phyloP scores from a whole-genome alignment of 345 rosid species.

The Zanthoxylum bungeanum region DNA sequence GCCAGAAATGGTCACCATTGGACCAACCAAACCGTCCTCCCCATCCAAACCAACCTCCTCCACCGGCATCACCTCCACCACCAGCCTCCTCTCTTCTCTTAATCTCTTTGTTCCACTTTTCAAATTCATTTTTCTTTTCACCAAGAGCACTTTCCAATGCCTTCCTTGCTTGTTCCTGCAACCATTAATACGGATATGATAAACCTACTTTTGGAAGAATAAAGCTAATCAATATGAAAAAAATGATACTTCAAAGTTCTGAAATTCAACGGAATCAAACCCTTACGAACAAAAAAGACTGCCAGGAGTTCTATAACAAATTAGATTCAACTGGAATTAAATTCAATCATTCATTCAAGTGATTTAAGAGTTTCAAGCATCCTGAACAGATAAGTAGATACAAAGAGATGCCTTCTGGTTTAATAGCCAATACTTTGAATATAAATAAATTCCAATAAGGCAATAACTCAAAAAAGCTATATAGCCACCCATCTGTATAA shows the following conservation, averaged over 20 bases:
- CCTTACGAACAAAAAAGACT: too few relatives aligned
- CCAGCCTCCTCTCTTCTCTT: constrained; percentile 81
- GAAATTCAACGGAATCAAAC: not conserved
- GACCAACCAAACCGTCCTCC: constrained; percentile 77
- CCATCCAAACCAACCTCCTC: constrained; percentile 92
- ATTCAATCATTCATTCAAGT: not conserved
- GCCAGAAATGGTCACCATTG: constrained; percentile 72
- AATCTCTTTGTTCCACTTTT: constrained; percentile 84
- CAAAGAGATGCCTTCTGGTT: not conserved
- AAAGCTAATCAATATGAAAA: not conserved
- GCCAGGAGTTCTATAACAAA: too few relatives aligned
- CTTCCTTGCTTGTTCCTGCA: constrained; percentile 84
- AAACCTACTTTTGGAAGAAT: not conserved
- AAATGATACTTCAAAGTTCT: not conserved
- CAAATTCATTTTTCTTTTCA: constrained; percentile 80
- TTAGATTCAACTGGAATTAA: too few relatives aligned
- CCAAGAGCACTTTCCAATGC: constrained; percentile 89
- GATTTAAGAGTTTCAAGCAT: not conserved
- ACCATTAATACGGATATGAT: not conserved
- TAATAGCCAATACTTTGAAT: not conserved
- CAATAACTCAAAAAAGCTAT: not conserved
- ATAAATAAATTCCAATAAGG: not conserved
- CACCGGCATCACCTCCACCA: constrained; percentile 53
- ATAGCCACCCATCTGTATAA: not conserved
- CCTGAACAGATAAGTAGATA: not conserved